Base-by-base conservation (phyloP, 2,329 filamentous ascomycete genomes). In the Tolypocladium paradoxum region DNA sequence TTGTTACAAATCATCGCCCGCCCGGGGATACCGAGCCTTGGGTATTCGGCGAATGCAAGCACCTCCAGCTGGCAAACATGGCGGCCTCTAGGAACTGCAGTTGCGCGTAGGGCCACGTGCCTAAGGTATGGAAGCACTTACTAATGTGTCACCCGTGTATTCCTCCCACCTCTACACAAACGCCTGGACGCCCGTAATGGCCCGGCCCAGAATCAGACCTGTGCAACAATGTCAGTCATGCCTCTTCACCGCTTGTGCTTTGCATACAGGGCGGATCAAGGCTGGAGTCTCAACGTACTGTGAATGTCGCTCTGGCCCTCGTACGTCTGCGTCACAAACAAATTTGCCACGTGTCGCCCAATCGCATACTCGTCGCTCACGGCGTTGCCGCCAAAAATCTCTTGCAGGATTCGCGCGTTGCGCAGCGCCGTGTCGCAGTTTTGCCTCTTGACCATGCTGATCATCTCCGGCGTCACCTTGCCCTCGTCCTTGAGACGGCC, bases 291-390 rank as follows among this genome's bases (percentile, higher is more conserved):
- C 24, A 34, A 81, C 87, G 79, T 73, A 92, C 90, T 83, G 70
- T 97, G 93, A 67, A 97, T 97, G 71, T 97, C 93, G 66, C 91
- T 96, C 73, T 97, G 93, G 24, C 93, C 93, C 73, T 99, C 93
- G 62, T 99, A 99, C 2, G 92, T 97, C 74, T 97, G 92, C 52
- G 92, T 95, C 51, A 99, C 93, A 70, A 95, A 99, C 58, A 99
- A 70, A 69, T 99, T 99, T 53, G 92, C 86, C 55, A 96, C 93
- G 73, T 97, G 93, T 58, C 93, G 83, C 18, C 90, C 93, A 64
- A 99, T 96, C 57, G 84, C 84, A 65, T 97, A 99, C 73, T 99
- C 93, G 63, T 99, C 93, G 65, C 90, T 96, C 49, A 93, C 90
- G n/a, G 93, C 93, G 66, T 99, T 99, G 33, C 93, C 93, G 54